Percentiles rank a stretch among this genome's conserved stretches.
Evolutionary conservation across 1,139 yeast species (phyloP).

Genomic region (Candida sanyaensis): DNA sequence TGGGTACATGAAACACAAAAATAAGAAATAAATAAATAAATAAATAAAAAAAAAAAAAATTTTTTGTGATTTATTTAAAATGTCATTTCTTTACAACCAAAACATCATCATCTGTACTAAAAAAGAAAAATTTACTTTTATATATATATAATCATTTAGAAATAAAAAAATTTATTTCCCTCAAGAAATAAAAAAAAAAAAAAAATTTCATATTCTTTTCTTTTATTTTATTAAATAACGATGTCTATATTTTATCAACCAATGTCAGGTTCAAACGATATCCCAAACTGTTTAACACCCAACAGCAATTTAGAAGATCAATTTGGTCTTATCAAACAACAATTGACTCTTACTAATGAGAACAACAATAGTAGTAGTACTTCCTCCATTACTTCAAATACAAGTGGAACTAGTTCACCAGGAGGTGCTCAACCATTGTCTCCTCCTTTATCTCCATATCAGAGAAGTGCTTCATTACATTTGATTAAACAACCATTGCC

Average conservation of each 20-base stretch:
- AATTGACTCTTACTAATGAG: not conserved
- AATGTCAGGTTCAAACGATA: conserved; percentile 17
- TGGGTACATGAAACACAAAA: not conserved
- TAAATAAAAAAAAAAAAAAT: too few relatives aligned
- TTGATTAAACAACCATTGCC: conserved; percentile 51
- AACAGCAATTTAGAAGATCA: conserved; percentile 9
- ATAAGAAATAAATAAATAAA: not conserved
- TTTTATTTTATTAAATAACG: not conserved
- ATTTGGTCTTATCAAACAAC: not conserved
- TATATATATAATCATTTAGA: too few relatives aligned
- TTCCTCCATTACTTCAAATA: not conserved
- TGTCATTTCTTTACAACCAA: not conserved
- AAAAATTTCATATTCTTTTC: not conserved
- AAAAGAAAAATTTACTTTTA: not conserved
- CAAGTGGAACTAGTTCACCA: not conserved
- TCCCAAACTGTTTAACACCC: conserved; percentile 44
- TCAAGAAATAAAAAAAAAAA: not conserved
- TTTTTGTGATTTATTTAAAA: not conserved
- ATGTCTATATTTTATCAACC: conserved; percentile 41
- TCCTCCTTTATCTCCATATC: conserved; percentile 69
- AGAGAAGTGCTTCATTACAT: conserved; percentile 21
- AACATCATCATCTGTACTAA: not conserved
- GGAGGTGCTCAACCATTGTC: conserved; percentile 37
- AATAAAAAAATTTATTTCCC: too few relatives aligned
- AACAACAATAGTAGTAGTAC: not conserved